Conservation (phyloP, 306 rosid species). For the Trifolium dubium region DNA sequence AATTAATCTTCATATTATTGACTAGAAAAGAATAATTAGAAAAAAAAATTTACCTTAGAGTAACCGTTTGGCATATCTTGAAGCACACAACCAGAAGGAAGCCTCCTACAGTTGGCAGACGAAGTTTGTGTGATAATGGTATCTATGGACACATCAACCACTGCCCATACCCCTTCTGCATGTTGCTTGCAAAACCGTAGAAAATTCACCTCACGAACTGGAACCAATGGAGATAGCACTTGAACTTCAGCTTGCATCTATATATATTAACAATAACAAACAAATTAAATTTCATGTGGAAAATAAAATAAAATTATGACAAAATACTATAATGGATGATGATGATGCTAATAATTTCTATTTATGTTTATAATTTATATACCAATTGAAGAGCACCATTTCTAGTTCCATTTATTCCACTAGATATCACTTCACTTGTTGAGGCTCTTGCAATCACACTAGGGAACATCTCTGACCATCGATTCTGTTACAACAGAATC, state of each 20-base stretch:
- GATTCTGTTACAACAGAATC: slow-evolving; percentile 52
- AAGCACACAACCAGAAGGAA: slow-evolving; percentile 91
- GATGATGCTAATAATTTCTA: neutral
- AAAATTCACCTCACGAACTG: slow-evolving; percentile 77
- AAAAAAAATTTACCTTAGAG: slow-evolving; percentile 62
- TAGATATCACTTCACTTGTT: slow-evolving; percentile 71
- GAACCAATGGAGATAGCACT: slow-evolving; percentile 88
- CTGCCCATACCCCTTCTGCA: slow-evolving; percentile 92
- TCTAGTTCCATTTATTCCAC: slow-evolving; percentile 85
- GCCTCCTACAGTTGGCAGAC: slow-evolving; percentile 69
- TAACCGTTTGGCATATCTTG: slow-evolving; percentile 95
- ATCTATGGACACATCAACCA: slow-evolving; percentile 83
- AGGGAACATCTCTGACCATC: slow-evolving; percentile 91
- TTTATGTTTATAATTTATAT: neutral
- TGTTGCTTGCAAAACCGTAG: slow-evolving; percentile 88
- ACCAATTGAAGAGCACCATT: slow-evolving; percentile 89
- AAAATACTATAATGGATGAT: neutral
- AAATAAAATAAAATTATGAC: neutral
- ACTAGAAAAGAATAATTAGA: too few species aligned
- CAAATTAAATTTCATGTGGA: neutral
- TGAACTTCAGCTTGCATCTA: slow-evolving; percentile 91
- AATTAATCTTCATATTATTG: too few species aligned
- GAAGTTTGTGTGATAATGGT: slow-evolving; percentile 59
- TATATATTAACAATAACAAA: slow-evolving; percentile 17
- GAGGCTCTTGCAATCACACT: slow-evolving; percentile 80